Base-by-base conservation (phyloP, 2,329 filamentous ascomycete genomes). In the Calycina marina region DNA sequence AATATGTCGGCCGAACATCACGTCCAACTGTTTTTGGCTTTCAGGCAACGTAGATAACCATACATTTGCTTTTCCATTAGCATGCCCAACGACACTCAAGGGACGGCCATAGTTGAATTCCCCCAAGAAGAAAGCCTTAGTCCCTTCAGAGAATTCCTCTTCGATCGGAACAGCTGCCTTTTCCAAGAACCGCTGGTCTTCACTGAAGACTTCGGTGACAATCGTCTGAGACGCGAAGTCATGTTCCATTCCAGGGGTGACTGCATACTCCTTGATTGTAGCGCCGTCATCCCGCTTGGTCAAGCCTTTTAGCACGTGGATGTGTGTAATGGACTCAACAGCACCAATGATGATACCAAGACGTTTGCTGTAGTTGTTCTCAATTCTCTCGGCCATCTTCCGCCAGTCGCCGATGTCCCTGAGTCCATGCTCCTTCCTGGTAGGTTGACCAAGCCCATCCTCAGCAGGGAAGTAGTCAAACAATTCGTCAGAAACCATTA, bases 181-280 rank as follows among this genome's bases (percentile, higher is more conserved):
- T 58, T 98, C 90, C 32, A 96, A 70, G 58, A 98, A 98, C 14
- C 90, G 81, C 53, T 84, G 75, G 51, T 98, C 90, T 47, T 86
- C 80, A 51, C 88, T 93, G 47, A 85, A 60, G 25, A 96, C 88
- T 39, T 84, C 71, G 48, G 94, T 84, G 10, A 98, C 88, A 31
- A 96, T 66, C 12, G 82, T 75, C 53, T 98, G 90, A 3, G 84
- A 69, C n/a, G 90, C 85, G 54, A 88, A 94, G 34, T 92, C 80
- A 5, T 76, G 80, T 51, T 94, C 84, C 49, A 90, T 67, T 28
- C 88, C 88, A 2, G 77, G 74, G 29, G 94, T 80, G 31, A 79
- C 70, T 12, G 74, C 85, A 51, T 93, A 98, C 49, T 96, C 84
- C 58, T 98, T 98, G 47, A 94, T 60, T 3, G 85, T 79, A 8